Conservation (phyloP, 108 stramenopile species). For the Epithemia pelagica region DNA sequence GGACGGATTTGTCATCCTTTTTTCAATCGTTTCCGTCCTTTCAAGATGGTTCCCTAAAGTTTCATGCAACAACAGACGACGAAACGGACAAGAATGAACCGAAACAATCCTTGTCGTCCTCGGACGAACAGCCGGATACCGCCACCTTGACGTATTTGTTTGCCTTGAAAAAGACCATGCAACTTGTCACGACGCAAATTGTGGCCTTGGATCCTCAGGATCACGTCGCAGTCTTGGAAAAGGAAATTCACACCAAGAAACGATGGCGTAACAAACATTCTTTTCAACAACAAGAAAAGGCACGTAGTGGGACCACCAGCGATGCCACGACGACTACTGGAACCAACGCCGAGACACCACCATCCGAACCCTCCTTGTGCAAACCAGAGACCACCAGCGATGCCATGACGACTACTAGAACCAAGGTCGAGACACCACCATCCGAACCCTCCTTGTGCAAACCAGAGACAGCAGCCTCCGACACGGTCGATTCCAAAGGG, state of each 20-base stretch:
- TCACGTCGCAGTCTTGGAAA: slow-evolving; percentile 42
- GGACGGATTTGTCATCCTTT: slow-evolving; percentile 2
- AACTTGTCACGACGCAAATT: slow-evolving; percentile 49
- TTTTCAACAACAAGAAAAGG: slow-evolving; percentile 2
- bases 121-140: slow-evolving; percentile 17
- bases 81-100: neutral
- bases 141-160: slow-evolving; percentile 34
- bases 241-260: slow-evolving; percentile 33
- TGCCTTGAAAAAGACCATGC: slow-evolving; percentile 61
- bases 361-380: too few relatives aligned
- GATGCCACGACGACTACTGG: neutral
- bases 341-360: too few relatives aligned
- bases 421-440: too few relatives aligned
- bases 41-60: neutral
- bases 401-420: neutral
- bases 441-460: too few relatives aligned
- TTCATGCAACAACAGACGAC: neutral
- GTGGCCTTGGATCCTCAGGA: slow-evolving; percentile 42
- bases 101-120: too few relatives aligned
- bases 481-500: neutral
- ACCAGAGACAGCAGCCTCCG: neutral
- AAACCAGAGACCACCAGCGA: slow-evolving; percentile 4
- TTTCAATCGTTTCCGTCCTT: slow-evolving; percentile 33
- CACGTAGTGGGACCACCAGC: slow-evolving; percentile 3
- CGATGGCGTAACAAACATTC: slow-evolving; percentile 31